phyloP scores from a whole-genome alignment of 2,329 filamentous ascomycete genomes.

The Pseudogymnoascus sp. region DNA sequence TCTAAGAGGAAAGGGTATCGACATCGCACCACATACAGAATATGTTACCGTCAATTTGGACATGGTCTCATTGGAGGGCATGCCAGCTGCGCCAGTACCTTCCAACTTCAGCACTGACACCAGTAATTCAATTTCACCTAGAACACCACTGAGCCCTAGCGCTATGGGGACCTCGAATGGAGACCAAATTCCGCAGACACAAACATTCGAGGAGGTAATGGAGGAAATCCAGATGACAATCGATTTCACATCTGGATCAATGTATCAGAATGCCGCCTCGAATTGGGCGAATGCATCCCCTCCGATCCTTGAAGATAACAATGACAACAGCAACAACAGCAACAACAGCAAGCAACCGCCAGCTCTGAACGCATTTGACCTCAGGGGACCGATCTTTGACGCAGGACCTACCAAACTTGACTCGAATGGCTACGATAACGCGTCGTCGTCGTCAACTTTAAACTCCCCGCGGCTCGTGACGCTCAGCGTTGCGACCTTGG shows the following conservation, averaged over 20 bases:
- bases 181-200: neutral
- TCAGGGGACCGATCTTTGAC: neutral
- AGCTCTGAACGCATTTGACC: neutral
- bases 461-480: slow-evolving; percentile 5
- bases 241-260: neutral
- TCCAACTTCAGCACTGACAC: neutral
- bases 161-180: neutral
- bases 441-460: neutral
- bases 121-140: neutral
- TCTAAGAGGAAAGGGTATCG: slow-evolving; percentile 53
- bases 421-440: neutral
- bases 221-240: slow-evolving; percentile 3
- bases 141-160: neutral
- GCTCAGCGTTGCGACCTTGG: slow-evolving; percentile 23
- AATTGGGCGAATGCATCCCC: neutral
- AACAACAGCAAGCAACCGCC: neutral
- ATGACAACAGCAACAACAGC: neutral
- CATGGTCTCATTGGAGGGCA: slow-evolving; percentile 19
- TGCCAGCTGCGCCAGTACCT: neutral
- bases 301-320: neutral
- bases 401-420: neutral
- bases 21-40: slow-evolving; percentile 52
- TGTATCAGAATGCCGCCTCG: neutral
- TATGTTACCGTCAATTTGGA: slow-evolving; percentile 53
- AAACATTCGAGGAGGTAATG: neutral